Conservation (phyloP, 306 rosid genomes). For the Prunus padus region DNA sequence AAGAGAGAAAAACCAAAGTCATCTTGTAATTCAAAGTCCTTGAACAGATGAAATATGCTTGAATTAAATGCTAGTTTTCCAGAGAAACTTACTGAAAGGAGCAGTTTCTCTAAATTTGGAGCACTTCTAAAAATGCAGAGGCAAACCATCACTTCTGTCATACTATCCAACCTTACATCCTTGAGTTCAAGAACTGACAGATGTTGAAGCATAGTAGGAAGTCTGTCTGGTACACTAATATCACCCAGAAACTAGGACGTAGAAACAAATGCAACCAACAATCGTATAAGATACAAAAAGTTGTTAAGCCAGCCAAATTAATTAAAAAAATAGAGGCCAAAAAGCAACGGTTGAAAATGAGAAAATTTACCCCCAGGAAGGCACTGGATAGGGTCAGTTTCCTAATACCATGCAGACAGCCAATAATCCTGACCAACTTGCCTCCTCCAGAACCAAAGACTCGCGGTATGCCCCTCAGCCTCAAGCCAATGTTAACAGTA, state of each 20-base stretch:
- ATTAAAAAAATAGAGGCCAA: background rate
- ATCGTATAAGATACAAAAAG: background rate
- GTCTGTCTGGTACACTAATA: constrained; percentile 15
- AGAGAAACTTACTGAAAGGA: constrained; percentile 24
- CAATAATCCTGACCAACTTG: constrained; percentile 22
- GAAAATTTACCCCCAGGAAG: constrained; percentile 7
- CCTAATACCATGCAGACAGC: constrained; percentile 6
- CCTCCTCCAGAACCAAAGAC: background rate
- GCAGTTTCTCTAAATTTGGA: constrained; percentile 33
- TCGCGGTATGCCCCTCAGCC: background rate
- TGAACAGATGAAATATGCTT: background rate
- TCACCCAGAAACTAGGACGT: constrained; percentile 17
- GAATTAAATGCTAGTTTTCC: background rate
- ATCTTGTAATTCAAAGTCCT: background rate
- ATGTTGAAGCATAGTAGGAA: constrained; percentile 20
- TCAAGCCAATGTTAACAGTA: constrained; percentile 18
- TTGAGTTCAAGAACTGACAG: constrained; percentile 17
- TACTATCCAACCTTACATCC: constrained; percentile 7
- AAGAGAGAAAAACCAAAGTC: background rate
- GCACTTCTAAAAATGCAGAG: constrained; percentile 27
- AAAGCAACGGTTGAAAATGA: background rate
- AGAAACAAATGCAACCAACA: constrained; percentile 17
- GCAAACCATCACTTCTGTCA: background rate
- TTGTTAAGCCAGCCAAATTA: background rate
- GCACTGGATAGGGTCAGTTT: constrained; percentile 18